These are phyloP conservation scores for Starmerella vitae DNA, from an alignment of 805 yeast species.

Conservation along the genomic window DNA sequence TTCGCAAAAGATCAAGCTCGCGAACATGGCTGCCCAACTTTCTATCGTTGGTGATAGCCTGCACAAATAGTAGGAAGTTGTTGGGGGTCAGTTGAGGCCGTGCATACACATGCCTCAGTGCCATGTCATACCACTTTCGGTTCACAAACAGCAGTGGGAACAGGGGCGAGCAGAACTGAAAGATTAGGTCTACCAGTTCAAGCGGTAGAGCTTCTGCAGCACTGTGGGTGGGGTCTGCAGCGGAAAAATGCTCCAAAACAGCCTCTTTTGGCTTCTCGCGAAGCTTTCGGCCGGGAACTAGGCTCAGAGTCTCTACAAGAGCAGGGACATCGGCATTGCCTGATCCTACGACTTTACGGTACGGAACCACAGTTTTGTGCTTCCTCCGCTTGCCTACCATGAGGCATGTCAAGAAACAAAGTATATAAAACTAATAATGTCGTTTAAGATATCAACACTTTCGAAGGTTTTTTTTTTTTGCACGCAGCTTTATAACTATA, in stretches of 20 bases:
- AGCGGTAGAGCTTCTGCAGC: conserved; percentile 28
- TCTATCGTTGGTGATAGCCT: conserved; percentile 36
- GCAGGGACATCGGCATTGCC: conserved; percentile 6
- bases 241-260: conserved; percentile 17
- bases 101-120: conserved; percentile 52
- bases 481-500: too few relatives aligned
- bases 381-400: conserved; percentile 88
- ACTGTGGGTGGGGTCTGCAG: conserved; percentile 6
- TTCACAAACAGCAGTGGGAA: conserved; percentile 43
- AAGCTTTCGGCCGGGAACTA: neutral
- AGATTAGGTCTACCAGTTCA: conserved; percentile 36
- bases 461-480: too few relatives aligned
- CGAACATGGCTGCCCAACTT: conserved; percentile 46
- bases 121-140: conserved; percentile 44
- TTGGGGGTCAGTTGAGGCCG: conserved; percentile 49
- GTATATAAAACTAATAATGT: too few relatives aligned
- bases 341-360: conserved; percentile 49
- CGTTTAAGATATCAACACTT: too few relatives aligned
- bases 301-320: neutral
- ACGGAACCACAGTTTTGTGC: conserved; percentile 67
- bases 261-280: conserved; percentile 12
- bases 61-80: conserved; percentile 64
- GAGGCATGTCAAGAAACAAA: too few relatives aligned
- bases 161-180: conserved; percentile 26
- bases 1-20: conserved; percentile 57